Percentiles rank a stretch among this genome's conserved stretches.
Evolutionary conservation across 305 asterid genomes (phyloP).

Genomic region (Withania somnifera): DNA sequence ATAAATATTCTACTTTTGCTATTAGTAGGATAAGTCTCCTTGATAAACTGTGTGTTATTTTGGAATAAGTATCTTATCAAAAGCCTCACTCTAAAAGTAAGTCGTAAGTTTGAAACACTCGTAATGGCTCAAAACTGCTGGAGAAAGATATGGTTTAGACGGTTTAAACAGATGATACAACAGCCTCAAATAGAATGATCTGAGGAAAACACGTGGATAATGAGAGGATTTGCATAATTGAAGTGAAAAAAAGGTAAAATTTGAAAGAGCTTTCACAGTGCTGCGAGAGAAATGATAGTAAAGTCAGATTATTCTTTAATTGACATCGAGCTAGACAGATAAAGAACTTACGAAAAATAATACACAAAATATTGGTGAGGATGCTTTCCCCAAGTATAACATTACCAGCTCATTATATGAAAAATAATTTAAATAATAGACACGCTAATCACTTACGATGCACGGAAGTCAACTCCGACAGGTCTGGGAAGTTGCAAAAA

Average conservation of each 20-base stretch:
- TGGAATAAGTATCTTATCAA: background rate
- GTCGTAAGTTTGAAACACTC: background rate
- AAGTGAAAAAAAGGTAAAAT: background rate
- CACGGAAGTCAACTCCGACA: conserved; percentile 91
- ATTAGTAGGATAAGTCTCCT: background rate
- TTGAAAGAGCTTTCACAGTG: background rate
- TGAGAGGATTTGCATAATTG: background rate
- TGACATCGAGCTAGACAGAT: background rate
- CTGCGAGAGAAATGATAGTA: background rate
- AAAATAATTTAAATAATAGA: background rate
- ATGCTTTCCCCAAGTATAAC: background rate
- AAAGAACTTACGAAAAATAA: background rate
- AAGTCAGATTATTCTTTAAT: background rate
- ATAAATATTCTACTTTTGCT: background rate
- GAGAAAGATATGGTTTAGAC: background rate
- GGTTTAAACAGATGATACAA: background rate
- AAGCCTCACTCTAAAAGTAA: background rate
- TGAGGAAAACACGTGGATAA: background rate
- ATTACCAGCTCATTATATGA: background rate
- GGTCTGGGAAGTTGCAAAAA: conserved; percentile 82
- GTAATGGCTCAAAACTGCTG: background rate
- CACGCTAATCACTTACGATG: conserved; percentile 56
- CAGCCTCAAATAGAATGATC: background rate
- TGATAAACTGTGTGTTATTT: background rate
- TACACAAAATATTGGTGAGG: background rate